These are phyloP conservation scores for Globisporangium perplexum DNA, from an alignment of 352 stramenopile species.

Conservation along the genomic window DNA sequence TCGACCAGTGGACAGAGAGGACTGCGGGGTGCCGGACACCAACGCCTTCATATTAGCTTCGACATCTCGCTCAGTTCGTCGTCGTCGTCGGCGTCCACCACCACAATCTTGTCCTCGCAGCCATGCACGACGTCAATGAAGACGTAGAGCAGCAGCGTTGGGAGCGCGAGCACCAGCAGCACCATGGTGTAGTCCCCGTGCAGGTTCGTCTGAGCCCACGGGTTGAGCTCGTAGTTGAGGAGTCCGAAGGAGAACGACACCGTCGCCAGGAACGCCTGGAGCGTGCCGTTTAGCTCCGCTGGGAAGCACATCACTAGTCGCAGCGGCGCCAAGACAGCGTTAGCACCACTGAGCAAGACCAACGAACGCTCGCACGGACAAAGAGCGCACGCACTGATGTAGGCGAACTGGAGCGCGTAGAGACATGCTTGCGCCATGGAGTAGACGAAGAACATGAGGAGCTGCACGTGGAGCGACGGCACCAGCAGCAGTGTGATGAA, in stretches of 20 bases:
- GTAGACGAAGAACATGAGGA: slow-evolving; percentile 67
- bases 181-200: slow-evolving; percentile 57
- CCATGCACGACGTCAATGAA: slow-evolving; percentile 57
- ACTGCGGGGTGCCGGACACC: too few species aligned
- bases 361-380: not conserved
- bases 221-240: slow-evolving; percentile 73
- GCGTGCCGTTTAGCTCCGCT: slow-evolving; percentile 63
- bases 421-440: slow-evolving; percentile 71
- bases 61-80: slow-evolving; percentile 24
- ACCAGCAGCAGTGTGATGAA: slow-evolving; percentile 63
- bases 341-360: too few species aligned
- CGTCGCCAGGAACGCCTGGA: slow-evolving; percentile 70
- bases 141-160: slow-evolving; percentile 55
- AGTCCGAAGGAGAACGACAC: slow-evolving; percentile 64
- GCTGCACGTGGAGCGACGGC: slow-evolving; percentile 47
- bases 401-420: slow-evolving; percentile 81
- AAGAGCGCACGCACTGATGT: slow-evolving; percentile 55
- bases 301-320: slow-evolving; percentile 76
- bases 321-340: not conserved
- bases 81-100: slow-evolving; percentile 20
- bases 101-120: slow-evolving; percentile 53
- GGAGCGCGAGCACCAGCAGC: slow-evolving; percentile 41
- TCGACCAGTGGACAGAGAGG: not conserved
- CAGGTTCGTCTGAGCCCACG: slow-evolving; percentile 68
- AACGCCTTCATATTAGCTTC: slow-evolving; percentile 34